phyloP scores from a whole-genome alignment of 176 grass and related monocot genomes.

The Triticum dicoccoides region DNA sequence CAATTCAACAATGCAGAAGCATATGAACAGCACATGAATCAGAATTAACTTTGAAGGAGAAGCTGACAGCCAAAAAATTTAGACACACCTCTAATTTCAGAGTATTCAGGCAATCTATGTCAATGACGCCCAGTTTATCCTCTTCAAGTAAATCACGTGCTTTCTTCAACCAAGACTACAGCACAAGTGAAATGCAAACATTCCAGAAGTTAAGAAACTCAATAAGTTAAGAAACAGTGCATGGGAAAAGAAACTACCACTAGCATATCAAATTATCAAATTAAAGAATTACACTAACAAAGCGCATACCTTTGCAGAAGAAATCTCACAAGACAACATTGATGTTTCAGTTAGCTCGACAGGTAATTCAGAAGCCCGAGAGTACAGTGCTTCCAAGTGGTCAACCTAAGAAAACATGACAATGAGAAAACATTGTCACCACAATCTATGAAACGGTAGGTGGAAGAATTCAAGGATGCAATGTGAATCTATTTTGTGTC shows the following conservation, averaged over 20 bases:
- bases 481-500: constrained; percentile 10
- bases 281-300: background rate
- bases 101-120: constrained; percentile 61
- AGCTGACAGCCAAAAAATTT: constrained; percentile 8
- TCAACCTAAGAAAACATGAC: constrained; percentile 52
- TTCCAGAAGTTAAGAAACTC: constrained; percentile 13
- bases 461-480: constrained; percentile 2
- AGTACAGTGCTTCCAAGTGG: constrained; percentile 64
- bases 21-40: constrained; percentile 25
- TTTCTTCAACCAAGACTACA: constrained; percentile 71
- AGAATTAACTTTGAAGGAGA: constrained; percentile 24
- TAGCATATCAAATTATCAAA: constrained; percentile 18
- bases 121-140: constrained; percentile 37
- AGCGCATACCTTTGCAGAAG: constrained; percentile 74
- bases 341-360: constrained; percentile 50
- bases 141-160: constrained; percentile 48
- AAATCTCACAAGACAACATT: constrained; percentile 52
- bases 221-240: background rate
- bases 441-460: constrained; percentile 27
- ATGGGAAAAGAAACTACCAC: background rate
- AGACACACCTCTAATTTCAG: constrained; percentile 70
- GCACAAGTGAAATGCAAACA: constrained; percentile 27
- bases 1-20: constrained; percentile 27
- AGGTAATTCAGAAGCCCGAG: constrained; percentile 54
- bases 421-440: constrained; percentile 12